A percentile compares a stretch with the other conserved stretches of the same genome.
phyloP scores from a whole-genome alignment of 805 yeast genomes.

The Kodamaea restingae region DNA sequence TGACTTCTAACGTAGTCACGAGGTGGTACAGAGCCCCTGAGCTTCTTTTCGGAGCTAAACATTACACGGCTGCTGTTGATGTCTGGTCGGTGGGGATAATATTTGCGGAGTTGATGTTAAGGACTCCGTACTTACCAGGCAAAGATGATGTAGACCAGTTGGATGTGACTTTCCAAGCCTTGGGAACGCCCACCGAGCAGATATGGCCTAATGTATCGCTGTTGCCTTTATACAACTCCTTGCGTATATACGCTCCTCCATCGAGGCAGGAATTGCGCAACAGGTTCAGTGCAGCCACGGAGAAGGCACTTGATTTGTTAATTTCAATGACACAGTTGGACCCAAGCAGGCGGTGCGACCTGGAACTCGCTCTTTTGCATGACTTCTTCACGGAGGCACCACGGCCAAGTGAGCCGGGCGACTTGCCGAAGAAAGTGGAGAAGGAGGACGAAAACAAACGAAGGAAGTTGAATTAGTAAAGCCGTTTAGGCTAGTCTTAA shows the following conservation, averaged over 20 bases:
- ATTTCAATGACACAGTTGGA: conserved; percentile 69
- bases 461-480: conserved; percentile 21
- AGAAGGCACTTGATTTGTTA: conserved; percentile 72
- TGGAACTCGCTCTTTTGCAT: conserved; percentile 59
- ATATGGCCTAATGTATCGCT: conserved; percentile 87
- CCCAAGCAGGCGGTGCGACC: conserved; percentile 68
- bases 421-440: conserved; percentile 51
- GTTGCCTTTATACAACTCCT: conserved; percentile 70
- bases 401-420: conserved; percentile 62
- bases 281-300: conserved; percentile 88
- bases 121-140: conserved; percentile 95
- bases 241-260: conserved; percentile 79
- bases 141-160: conserved; percentile 85
- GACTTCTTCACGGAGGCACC: conserved; percentile 73
- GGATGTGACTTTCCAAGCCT: conserved; percentile 88
- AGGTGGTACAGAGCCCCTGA: conserved; percentile 93
- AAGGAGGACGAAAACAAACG: conserved; percentile 14
- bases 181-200: conserved; percentile 92
- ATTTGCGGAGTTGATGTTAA: conserved; percentile 91
- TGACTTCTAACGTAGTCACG: conserved; percentile 94
- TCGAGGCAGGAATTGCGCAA: conserved; percentile 73
- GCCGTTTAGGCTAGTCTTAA: too few species aligned
- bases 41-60: conserved; percentile 41
- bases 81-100: conserved; percentile 53
- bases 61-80: conserved; percentile 43